Base-by-base conservation (phyloP, 805 yeast genomes). In the Starmerella riodocensis region DNA sequence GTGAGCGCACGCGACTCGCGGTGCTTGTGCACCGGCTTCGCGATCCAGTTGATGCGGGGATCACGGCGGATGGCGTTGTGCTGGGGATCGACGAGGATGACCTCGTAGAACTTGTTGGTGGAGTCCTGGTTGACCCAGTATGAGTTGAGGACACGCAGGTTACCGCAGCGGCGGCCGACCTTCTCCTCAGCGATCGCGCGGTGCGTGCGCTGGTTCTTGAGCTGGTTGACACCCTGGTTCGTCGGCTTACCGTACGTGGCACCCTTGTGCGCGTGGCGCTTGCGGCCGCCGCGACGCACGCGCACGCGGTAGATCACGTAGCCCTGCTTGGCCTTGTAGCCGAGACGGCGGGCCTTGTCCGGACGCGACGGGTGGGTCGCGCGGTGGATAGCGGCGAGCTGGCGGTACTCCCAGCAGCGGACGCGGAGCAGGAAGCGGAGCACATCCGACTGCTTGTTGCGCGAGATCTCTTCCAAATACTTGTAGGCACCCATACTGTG, bases 381-480 rank as follows among this genome's bases (percentile, higher is more conserved):
- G 71, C 98, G 81, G 95, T 91, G 97, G 71, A 91, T 80, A 58
- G 86, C 97, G 64, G 74, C 78, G 76, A 79, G 78, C 76, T 91
- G 98, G 76, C 98, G 86, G 94, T 85, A 91, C 74, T 91, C 98
- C 98, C 98, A 91, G 75, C 95, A 91, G 83, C 98, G 84, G 78
- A 91, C 94, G 71, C 98, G 81, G 73, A 81, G 82, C 65, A 91
- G 75, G 84, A 91, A 91, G 74, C 98, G 83, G 74, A 82, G 74
- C 63, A 91, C 96, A 73, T 91, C 98, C 65, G 96, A 85, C 78
- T 91, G 98, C 80, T 91, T 91, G 93, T 91, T 91, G 78, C 96
- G 86, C 71, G 85, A 91, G 70, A 91, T 77, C 74, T 91, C 98
- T 74, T 88, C 95, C 69, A 91, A 78, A 71, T 91, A 91, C 70